Evolutionary conservation across 2,329 filamentous ascomycete genomes (phyloP), one percentile per base, ranked within the genome.

Genomic region (Fonsecaea multimorphosa): DNA sequence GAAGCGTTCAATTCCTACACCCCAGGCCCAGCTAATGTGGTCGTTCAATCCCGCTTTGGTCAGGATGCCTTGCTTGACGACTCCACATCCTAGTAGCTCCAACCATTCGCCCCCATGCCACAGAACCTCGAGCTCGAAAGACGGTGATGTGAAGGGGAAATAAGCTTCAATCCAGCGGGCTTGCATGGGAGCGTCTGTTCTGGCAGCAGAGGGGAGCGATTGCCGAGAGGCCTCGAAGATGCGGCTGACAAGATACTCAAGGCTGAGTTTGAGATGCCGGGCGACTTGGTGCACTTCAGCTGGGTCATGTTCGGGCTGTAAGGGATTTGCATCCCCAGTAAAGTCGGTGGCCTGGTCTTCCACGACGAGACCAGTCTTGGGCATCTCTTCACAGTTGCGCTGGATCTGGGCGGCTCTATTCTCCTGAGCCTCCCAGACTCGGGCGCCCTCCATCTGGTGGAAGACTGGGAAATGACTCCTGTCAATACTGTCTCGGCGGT

Each of bases 401-500:
- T 76, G 81, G 84, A 65, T 58, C 49, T 52, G 38, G 14, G 52
- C 58, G 22, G 38, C 53, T 32, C 63, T 44, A n/a, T 34, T 38
- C 27, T 52, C 38, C 44, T 66, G 78, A 12, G 38, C 27, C 32
- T 24, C 34, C 94, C 95, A 99, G 61, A 93, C 89, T 72, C 90
- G 85, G 8, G 94, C 94, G 12, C 93, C 94, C 78, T 99, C 95
- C 93, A 98, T 98, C 80, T 99, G 95, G 79, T 99, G 95, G 78
- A 99, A 99, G 65, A 96, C 88, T 0, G 95, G 95, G 79, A 98
- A 98, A 79, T 99, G 95, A 72, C 90, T 95, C 63, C 91, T 87
- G 79, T 99, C 95, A 74, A 99, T 90, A 63, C 94, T 93, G 85
- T 99, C 95, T 70, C 95, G 86, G 51, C 95, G 88, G 78, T 98